These are phyloP conservation scores for Gaeumannomyces tritici DNA, from an alignment of 2,329 filamentous ascomycete genomes.

Conservation along the genomic window DNA sequence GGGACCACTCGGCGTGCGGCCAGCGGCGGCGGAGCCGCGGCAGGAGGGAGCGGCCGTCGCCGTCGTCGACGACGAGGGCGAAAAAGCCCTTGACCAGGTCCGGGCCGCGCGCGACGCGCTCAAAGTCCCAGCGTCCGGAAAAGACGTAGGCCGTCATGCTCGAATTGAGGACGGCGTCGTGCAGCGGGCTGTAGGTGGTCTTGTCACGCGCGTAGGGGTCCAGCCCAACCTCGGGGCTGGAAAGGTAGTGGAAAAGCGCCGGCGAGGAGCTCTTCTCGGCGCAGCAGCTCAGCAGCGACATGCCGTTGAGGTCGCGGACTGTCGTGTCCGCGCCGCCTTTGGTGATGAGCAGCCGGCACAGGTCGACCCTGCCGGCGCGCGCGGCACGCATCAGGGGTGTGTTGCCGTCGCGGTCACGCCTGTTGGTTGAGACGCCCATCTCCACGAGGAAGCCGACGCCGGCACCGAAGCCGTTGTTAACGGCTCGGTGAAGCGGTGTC, in stretches of 20 bases:
- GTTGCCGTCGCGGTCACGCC: slow-evolving; percentile 2
- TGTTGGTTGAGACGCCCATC: slow-evolving; percentile 1
- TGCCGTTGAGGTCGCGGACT: slow-evolving; percentile 2
- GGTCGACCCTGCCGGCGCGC: not conserved
- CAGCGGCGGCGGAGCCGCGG: slow-evolving; percentile 3
- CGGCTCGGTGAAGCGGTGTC: not conserved
- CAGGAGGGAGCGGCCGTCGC: not conserved
- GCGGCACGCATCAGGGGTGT: slow-evolving; percentile 6
- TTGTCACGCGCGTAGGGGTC: slow-evolving; percentile 8
- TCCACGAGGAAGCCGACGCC: slow-evolving; percentile 2
- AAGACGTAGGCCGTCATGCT: slow-evolving; percentile 3
- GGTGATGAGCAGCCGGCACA: slow-evolving; percentile 3
- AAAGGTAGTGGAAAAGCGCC: slow-evolving; percentile 8
- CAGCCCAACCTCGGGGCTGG: slow-evolving; percentile 4
- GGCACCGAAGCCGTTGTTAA: not conserved
- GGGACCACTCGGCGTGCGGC: not conserved
- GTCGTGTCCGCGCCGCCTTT: slow-evolving; percentile 1
- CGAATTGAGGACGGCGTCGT: slow-evolving; percentile 2
- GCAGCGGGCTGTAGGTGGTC: slow-evolving; percentile 6
- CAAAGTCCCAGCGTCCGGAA: not conserved
- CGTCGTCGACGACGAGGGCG: slow-evolving; percentile 2
- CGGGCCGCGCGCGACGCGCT: not conserved
- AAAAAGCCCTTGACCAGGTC: not conserved
- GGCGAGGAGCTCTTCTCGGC: slow-evolving; percentile 6
- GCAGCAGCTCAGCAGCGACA: slow-evolving; percentile 5